Evolutionary conservation across 2,329 filamentous ascomycete genomes (phyloP).

Genomic region (Akanthomyces muscarius): DNA sequence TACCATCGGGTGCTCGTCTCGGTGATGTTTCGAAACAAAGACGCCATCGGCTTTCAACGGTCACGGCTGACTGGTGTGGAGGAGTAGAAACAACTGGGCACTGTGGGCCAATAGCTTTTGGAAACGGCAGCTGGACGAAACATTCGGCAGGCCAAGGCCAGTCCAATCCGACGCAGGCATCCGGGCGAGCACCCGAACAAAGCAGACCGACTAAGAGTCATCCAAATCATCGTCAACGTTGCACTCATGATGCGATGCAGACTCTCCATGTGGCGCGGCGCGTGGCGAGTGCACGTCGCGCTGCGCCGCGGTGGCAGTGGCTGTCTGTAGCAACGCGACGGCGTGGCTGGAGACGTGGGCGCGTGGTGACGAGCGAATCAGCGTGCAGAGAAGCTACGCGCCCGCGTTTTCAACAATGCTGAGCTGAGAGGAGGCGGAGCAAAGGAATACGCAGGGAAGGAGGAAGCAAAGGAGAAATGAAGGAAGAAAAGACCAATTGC

Average conservation of each 20-base stretch:
- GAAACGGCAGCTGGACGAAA: conserved; percentile 2
- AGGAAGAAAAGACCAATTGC: neutral
- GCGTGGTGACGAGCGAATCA: conserved; percentile 17
- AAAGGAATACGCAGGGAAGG: neutral
- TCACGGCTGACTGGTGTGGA: neutral
- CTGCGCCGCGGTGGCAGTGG: neutral
- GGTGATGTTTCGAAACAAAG: conserved; percentile 3
- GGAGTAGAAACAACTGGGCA: conserved; percentile 22
- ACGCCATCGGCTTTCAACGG: neutral
- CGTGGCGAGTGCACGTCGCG: conserved; percentile 4
- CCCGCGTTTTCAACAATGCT: neutral
- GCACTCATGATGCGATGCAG: neutral
- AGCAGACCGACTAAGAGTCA: neutral
- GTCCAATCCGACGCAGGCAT: neutral
- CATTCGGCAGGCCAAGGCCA: neutral
- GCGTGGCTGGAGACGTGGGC: conserved; percentile 15
- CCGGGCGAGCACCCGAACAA: neutral
- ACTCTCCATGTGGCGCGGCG: neutral
- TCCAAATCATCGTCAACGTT: neutral
- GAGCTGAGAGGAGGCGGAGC: neutral
- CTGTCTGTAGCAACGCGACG: neutral
- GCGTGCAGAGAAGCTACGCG: conserved; percentile 10
- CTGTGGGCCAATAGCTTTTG: neutral
- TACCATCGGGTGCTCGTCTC: neutral
- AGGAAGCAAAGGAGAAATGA: neutral